A percentile compares a stretch with the other conserved stretches of the same genome.
phyloP scores from a whole-genome alignment of 352 stramenopile species.

The Globisporangium viniferum region DNA sequence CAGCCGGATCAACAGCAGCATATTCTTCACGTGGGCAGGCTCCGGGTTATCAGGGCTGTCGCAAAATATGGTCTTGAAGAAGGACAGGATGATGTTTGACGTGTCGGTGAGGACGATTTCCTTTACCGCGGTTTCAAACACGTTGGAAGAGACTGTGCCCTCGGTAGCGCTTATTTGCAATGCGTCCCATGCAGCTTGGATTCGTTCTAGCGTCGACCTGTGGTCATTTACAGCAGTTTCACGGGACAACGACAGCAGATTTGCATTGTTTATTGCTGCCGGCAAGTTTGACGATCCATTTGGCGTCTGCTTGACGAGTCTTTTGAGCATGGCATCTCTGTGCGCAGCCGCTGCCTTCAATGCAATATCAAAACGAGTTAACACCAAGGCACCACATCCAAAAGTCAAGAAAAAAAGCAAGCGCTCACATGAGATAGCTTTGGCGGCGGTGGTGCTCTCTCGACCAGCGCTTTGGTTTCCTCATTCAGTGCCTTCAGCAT shows the following conservation, averaged over 20 bases:
- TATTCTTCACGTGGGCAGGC: conserved; percentile 24
- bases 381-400: not conserved
- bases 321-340: conserved; percentile 40
- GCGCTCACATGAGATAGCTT: conserved; percentile 28
- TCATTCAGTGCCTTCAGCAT: conserved; percentile 35
- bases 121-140: conserved; percentile 32
- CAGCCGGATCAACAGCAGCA: conserved; percentile 44
- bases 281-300: not conserved
- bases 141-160: not conserved
- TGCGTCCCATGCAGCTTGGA: conserved; percentile 22
- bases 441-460: conserved; percentile 26
- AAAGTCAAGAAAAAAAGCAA: not conserved
- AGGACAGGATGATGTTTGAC: conserved; percentile 49
- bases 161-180: not conserved
- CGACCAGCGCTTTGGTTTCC: conserved; percentile 26
- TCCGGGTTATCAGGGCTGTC: conserved; percentile 27
- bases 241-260: not conserved
- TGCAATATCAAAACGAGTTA: not conserved
- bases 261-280: not conserved
- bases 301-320: conserved; percentile 25
- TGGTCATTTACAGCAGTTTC: not conserved
- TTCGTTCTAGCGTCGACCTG: conserved; percentile 21
- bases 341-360: conserved; percentile 26
- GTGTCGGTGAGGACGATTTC: conserved; percentile 48
- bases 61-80: conserved; percentile 51